Base-by-base conservation (phyloP, 1,284 basidiomycete species). In the Rhizoctonia solani region DNA sequence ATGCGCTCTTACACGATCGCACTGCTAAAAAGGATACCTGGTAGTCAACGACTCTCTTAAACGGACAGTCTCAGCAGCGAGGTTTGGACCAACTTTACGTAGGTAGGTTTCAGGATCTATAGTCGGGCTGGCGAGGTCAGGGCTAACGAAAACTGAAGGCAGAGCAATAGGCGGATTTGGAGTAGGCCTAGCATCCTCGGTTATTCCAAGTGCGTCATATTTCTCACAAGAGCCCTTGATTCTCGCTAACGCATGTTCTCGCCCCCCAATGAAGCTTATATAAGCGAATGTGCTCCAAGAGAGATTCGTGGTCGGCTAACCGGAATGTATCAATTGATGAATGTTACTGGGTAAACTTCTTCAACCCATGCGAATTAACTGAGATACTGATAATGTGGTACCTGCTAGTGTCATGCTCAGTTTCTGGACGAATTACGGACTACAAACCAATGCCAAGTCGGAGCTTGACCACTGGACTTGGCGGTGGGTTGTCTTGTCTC, bases 41-140 rank as follows among this genome's bases (percentile, higher is more conserved):
- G 21, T n/a, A 69, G 63, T 50, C 56, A 14, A 69, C 59, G 2
- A 61, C 68, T 6, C 44, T 54, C n/a, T 37, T 49, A n/a, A 29
- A 46, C 9, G 54, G 54, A 11, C 61, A 65, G 44, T 52, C 59
- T 1, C 53, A 70, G 11, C 69, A 70, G 6, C 29, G 70, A 1
- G 72, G 71, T 1, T 67, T 73, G n/a, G 68, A 55, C 30, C 73
- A 74, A 63, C 72, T 74, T 42, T 74, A 73, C 41, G 61, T 72
- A 16, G 74, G 74, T 0, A 63, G 74, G n/a, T n/a, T n/a, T n/a
- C n/a, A n/a, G n/a, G n/a, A n/a, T n/a, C n/a, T n/a, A n/a, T n/a
- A n/a, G n/a, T n/a, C n/a, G n/a, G n/a, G n/a, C n/a, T n/a, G n/a
- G n/a, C n/a, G n/a, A n/a, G n/a, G n/a, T n/a, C n/a, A n/a, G n/a